A percentile compares a stretch with the other conserved stretches of the same genome.
These are phyloP conservation scores for Odontarrhena argentea DNA, from an alignment of 345 rosid species.

Conservation along the genomic window DNA sequence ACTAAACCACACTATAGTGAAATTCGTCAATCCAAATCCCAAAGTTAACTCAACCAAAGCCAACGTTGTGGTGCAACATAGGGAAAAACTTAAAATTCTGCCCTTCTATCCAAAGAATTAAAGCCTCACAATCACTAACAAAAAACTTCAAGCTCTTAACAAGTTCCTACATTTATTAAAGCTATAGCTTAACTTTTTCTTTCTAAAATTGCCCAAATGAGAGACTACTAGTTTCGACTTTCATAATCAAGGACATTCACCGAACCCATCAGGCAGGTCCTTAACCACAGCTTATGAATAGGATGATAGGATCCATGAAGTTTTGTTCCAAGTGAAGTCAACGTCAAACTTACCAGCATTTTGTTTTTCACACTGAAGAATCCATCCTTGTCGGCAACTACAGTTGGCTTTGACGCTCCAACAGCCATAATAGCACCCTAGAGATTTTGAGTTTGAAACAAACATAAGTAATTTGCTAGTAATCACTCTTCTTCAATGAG, in stretches of 20 bases:
- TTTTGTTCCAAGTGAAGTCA: background rate
- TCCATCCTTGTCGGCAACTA: constrained; percentile 81
- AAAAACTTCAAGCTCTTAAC: background rate
- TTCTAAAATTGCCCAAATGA: background rate
- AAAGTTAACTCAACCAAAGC: too few species aligned
- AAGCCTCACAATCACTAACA: background rate
- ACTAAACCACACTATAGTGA: too few species aligned
- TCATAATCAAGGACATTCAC: background rate
- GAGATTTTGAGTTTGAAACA: constrained; percentile 22
- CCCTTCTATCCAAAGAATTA: too few species aligned
- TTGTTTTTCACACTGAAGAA: constrained; percentile 85
- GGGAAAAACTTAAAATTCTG: too few species aligned
- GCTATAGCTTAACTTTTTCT: too few species aligned
- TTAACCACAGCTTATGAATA: background rate
- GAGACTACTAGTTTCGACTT: background rate
- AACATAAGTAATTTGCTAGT: background rate
- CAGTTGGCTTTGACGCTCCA: constrained; percentile 95
- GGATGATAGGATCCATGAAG: background rate
- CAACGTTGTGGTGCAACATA: background rate
- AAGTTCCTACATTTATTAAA: background rate
- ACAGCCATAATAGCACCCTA: constrained; percentile 99
- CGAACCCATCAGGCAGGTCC: constrained; percentile 3
- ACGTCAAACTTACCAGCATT: constrained; percentile 72
- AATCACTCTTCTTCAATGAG: constrained; percentile 18
- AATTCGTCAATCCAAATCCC: too few species aligned